Conservation (phyloP, 306 rosid species). For the Rosa persica region DNA sequence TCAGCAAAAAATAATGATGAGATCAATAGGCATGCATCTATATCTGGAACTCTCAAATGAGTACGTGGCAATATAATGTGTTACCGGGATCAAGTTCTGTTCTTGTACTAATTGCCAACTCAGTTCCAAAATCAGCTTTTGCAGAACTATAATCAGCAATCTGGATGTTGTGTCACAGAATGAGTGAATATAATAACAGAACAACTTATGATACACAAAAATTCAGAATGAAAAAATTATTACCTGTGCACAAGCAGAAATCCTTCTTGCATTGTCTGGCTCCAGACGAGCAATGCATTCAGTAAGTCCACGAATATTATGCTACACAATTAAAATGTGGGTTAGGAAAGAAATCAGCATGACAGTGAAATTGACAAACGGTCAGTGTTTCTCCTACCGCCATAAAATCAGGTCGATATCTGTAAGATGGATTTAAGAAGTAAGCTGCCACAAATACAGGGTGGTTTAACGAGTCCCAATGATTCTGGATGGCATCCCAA, state of each 20-base stretch:
- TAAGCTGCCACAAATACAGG: constrained; percentile 89
- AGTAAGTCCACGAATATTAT: constrained; percentile 77
- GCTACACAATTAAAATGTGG: constrained; percentile 48
- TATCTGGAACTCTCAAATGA: constrained; percentile 12
- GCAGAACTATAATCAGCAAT: constrained; percentile 81
- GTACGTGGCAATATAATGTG: constrained; percentile 18
- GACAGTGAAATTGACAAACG: constrained; percentile 21
- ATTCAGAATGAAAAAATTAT: constrained; percentile 21
- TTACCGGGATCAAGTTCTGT: constrained; percentile 90
- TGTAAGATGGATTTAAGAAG: constrained; percentile 88
- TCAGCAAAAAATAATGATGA: constrained; percentile 14
- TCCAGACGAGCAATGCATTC: constrained; percentile 88
- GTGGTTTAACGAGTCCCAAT: constrained; percentile 74
- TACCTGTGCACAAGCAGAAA: constrained; percentile 92
- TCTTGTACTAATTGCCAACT: constrained; percentile 95
- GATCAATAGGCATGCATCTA: constrained; percentile 13
- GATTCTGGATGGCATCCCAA: constrained; percentile 82
- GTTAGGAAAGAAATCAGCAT: constrained; percentile 39
- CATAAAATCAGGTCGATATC: constrained; percentile 74
- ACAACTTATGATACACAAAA: constrained; percentile 9
- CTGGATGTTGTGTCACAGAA: constrained; percentile 34
- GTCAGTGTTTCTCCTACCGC: constrained; percentile 55
- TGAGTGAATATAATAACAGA: constrained; percentile 23
- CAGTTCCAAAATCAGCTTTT: constrained; percentile 92
- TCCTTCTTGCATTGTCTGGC: constrained; percentile 68